Base-by-base conservation (phyloP, 2,329 filamentous ascomycete species). In the Talaromyces sp. region DNA sequence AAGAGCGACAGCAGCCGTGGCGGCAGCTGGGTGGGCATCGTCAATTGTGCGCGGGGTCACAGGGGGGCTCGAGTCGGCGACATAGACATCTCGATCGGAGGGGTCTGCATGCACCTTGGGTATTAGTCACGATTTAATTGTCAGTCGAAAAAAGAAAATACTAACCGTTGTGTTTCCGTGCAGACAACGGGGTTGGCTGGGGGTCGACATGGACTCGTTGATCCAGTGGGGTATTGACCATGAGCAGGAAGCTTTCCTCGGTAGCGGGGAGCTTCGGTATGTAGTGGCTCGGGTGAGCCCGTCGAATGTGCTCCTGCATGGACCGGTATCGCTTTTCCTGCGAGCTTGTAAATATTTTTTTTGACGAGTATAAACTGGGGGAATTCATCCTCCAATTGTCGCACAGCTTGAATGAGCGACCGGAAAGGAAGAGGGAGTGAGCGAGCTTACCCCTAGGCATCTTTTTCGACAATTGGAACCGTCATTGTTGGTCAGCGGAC, bases 241-340 rank as follows among this genome's bases (percentile, higher is more conserved):
- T 98, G 76, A 96, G 83, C 72, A 90, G 82, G 79, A 99, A 97
- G 87, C 92, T 97, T 80, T 98, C 94, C 78, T 97, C 94, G 69
- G 94, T 99, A 56, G 95, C 95, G 68, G 95, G 94, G 70, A 98
- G 89, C 85, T 98, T 97, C 56, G 95, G 89, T 70, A 99, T 96
- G 80, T 98, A 98, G 77, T 97, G 90, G 76, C 96, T 92, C 64
- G 94, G 94, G 76, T 99, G 95, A 68, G 95, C 94, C 77, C 95
- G 89, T 71, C 95, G 91, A 72, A 99, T 98, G 75, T 99, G 95
- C 85, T 99, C 95, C 80, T 98, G 95, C 92, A 99, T 98, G 66
- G 94, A 98, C 77, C 95, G 92, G 81, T 93, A 99, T 69, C 91
- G 87, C 79, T 96, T 96, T 82, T 96, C 92, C 92, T 96, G 78